Evolutionary conservation across 2,329 filamentous ascomycete genomes (phyloP).

Genomic region (Arthroderma sp.): DNA sequence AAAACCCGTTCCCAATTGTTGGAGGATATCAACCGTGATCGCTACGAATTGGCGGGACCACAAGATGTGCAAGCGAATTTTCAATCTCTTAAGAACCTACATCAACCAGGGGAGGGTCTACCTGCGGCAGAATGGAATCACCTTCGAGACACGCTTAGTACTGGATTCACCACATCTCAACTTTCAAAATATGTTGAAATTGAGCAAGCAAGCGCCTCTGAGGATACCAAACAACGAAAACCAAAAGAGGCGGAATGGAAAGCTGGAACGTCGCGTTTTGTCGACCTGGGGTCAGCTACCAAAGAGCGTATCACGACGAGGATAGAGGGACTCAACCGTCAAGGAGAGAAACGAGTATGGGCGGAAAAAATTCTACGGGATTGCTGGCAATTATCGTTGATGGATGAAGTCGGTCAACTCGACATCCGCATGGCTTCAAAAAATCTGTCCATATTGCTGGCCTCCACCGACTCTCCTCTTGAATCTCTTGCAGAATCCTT

Average conservation of each 20-base stretch:
- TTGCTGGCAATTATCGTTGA: constrained; percentile 25
- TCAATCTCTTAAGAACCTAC: constrained; percentile 15
- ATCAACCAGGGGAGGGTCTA: constrained; percentile 17
- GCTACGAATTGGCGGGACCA: background rate
- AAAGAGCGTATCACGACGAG: constrained; percentile 12
- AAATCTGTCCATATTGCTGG: constrained; percentile 19
- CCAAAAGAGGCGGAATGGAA: constrained; percentile 14
- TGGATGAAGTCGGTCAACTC: constrained; percentile 23
- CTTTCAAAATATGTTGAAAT: constrained; percentile 18
- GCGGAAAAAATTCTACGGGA: constrained; percentile 26
- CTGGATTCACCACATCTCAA: constrained; percentile 24
- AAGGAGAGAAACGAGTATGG: constrained; percentile 20
- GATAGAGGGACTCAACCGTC: constrained; percentile 11
- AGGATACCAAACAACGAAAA: background rate
- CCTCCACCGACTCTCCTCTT: constrained; percentile 23
- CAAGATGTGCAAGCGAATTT: constrained; percentile 16
- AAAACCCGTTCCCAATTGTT: too few species aligned
- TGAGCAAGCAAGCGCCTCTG: background rate
- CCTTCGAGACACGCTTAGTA: constrained; percentile 17
- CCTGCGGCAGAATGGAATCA: constrained; percentile 17
- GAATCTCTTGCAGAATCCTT: constrained; percentile 24
- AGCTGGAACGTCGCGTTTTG: constrained; percentile 20
- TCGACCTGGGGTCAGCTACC: constrained; percentile 13
- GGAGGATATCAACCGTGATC: too few species aligned
- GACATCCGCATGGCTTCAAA: constrained; percentile 20